phyloP scores from a whole-genome alignment of 805 yeast species.

The Ogataea naganishii region DNA sequence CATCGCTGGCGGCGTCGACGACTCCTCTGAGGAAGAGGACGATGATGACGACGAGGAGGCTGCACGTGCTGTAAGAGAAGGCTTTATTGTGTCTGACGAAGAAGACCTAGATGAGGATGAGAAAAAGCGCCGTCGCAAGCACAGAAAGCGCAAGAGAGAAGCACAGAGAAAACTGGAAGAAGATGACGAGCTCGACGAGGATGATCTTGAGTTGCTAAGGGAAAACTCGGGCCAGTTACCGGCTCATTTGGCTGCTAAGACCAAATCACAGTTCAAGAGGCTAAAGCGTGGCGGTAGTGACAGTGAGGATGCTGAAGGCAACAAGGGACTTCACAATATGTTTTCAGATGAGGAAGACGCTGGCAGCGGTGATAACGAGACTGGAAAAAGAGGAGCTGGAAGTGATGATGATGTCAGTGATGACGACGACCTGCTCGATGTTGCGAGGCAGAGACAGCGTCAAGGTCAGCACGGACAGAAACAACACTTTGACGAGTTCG shows the following conservation, averaged over 20 bases:
- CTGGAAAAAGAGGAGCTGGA: constrained; percentile 20
- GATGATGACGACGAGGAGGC: constrained; percentile 86
- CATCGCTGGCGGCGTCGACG: constrained; percentile 43
- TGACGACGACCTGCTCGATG: constrained; percentile 22
- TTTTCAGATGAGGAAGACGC: constrained; percentile 54
- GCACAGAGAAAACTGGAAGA: constrained; percentile 24
- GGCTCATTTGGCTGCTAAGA: constrained; percentile 24
- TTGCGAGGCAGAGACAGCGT: constrained; percentile 16
- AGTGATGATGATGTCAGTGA: constrained; percentile 24
- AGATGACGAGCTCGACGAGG: constrained; percentile 79
- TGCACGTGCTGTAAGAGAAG: constrained; percentile 72
- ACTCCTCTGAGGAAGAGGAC: constrained; percentile 87
- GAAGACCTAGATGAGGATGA: constrained; percentile 54
- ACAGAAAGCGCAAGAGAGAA: constrained; percentile 33
- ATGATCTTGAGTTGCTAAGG: constrained; percentile 84
- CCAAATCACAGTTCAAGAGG: constrained; percentile 72
- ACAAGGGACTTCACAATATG: constrained; percentile 50
- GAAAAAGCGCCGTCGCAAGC: constrained; percentile 23
- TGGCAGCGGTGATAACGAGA: constrained; percentile 13
- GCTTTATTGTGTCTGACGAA: constrained; percentile 90
- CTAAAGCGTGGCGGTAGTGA: constrained; percentile 63
- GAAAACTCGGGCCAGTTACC: constrained; percentile 82
- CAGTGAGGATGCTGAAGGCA: constrained; percentile 16
- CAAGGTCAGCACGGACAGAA: constrained; percentile 12
- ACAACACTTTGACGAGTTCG: constrained; percentile 65